A percentile compares a stretch with the other conserved stretches of the same genome.
phyloP scores from a whole-genome alignment of 108 stramenopile genomes.

The Pseudonitzschia multiseries region DNA sequence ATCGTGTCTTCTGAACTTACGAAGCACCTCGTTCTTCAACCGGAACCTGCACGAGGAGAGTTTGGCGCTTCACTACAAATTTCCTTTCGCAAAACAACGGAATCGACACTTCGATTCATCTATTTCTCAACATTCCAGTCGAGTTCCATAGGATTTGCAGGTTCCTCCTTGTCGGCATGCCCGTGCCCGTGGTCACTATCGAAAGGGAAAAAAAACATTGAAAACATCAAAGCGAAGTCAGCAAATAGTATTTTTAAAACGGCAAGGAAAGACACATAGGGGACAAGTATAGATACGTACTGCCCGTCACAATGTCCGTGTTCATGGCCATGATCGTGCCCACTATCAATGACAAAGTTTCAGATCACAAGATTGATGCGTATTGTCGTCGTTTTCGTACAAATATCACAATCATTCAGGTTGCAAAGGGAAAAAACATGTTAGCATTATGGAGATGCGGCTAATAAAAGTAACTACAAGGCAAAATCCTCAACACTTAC shows the following conservation, averaged over 20 bases:
- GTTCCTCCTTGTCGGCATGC: neutral
- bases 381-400: too few species aligned
- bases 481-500: too few species aligned
- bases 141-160: slow-evolving; percentile 5
- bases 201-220: neutral
- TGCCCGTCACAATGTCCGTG: neutral
- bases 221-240: neutral
- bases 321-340: neutral
- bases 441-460: too few species aligned
- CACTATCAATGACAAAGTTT: neutral
- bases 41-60: too few species aligned
- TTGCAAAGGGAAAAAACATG: too few species aligned
- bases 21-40: too few species aligned
- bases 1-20: too few species aligned
- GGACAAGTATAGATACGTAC: neutral
- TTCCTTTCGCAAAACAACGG: too few species aligned
- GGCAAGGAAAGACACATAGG: neutral
- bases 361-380: too few species aligned
- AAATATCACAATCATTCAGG: too few species aligned
- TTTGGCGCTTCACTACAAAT: too few species aligned
- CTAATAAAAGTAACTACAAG: too few species aligned
- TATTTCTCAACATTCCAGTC: slow-evolving; percentile 1
- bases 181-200: neutral
- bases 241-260: neutral
- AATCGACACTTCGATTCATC: neutral